phyloP scores from a whole-genome alignment of 2,329 filamentous ascomycete genomes.

The Elsinoe perseae region DNA sequence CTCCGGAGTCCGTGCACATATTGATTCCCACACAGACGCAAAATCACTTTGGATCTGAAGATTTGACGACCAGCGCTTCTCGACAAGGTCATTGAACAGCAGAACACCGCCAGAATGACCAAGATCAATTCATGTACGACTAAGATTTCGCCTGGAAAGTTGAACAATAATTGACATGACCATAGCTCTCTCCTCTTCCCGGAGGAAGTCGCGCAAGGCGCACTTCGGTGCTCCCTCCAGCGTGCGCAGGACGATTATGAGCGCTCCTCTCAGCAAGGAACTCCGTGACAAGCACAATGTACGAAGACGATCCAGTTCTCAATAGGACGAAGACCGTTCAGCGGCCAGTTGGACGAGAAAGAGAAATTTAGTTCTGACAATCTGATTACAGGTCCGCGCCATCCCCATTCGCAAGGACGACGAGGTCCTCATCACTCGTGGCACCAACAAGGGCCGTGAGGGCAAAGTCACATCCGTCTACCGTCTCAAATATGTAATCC shows the following conservation, averaged over 20 bases:
- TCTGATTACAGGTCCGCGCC: slow-evolving; percentile 63
- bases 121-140: slow-evolving; percentile 58
- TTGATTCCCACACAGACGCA: slow-evolving; percentile 15
- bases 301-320: slow-evolving; percentile 32
- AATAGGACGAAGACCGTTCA: background rate
- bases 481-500: slow-evolving; percentile 95
- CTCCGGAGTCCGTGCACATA: slow-evolving; percentile 1
- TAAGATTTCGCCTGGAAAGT: background rate
- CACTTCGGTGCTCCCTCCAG: slow-evolving; percentile 95
- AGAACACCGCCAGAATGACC: slow-evolving; percentile 51
- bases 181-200: slow-evolving; percentile 65
- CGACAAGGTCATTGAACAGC: slow-evolving; percentile 14
- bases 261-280: slow-evolving; percentile 91
- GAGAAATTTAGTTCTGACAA: slow-evolving; percentile 17
- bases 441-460: slow-evolving; percentile 93
- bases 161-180: slow-evolving; percentile 11
- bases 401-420: slow-evolving; percentile 96
- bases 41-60: slow-evolving; percentile 15
- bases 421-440: slow-evolving; percentile 76
- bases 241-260: slow-evolving; percentile 94
- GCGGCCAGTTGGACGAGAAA: background rate
- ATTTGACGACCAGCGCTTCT: slow-evolving; percentile 17
- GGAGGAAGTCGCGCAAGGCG: slow-evolving; percentile 98
- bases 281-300: slow-evolving; percentile 99
- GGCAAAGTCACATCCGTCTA: slow-evolving; percentile 98